Percentiles rank a stretch among this genome's conserved stretches.
phyloP scores from a whole-genome alignment of 208 protist genomes.

The Porcisia hertigi region DNA sequence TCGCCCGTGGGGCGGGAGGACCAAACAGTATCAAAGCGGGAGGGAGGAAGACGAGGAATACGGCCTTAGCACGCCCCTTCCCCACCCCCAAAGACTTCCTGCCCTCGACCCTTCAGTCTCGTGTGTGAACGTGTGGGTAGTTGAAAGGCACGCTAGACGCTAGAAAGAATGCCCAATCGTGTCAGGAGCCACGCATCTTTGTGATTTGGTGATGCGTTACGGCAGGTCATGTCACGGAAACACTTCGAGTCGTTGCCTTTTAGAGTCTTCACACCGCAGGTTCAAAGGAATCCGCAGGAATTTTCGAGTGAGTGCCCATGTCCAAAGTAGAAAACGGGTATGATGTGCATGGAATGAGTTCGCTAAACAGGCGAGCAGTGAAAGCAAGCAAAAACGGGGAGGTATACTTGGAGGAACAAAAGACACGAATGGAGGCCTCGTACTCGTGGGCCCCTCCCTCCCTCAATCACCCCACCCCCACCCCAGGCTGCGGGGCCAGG shows the following conservation, averaged over 20 bases:
- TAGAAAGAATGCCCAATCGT: background rate
- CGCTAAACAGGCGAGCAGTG: background rate
- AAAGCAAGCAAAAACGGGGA: too few species aligned
- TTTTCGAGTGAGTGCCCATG: background rate
- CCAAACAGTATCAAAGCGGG: background rate
- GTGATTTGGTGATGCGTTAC: background rate
- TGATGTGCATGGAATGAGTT: background rate
- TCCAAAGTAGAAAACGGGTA: background rate
- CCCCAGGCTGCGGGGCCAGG: too few species aligned
- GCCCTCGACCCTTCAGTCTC: background rate
- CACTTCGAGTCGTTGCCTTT: background rate
- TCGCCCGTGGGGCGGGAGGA: background rate
- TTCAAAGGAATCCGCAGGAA: conserved; percentile 6
- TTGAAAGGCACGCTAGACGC: background rate
- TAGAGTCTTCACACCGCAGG: background rate
- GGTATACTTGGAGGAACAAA: too few species aligned
- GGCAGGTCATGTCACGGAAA: background rate
- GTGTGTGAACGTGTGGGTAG: background rate
- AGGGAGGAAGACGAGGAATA: background rate
- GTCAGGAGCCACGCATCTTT: background rate
- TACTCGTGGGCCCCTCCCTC: too few species aligned
- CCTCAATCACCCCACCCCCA: background rate
- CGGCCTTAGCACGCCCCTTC: background rate
- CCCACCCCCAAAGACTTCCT: background rate
- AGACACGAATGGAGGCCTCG: too few species aligned